phyloP scores from a whole-genome alignment of 2,329 filamentous ascomycete genomes.

The Apiospora rasikravindrae region DNA sequence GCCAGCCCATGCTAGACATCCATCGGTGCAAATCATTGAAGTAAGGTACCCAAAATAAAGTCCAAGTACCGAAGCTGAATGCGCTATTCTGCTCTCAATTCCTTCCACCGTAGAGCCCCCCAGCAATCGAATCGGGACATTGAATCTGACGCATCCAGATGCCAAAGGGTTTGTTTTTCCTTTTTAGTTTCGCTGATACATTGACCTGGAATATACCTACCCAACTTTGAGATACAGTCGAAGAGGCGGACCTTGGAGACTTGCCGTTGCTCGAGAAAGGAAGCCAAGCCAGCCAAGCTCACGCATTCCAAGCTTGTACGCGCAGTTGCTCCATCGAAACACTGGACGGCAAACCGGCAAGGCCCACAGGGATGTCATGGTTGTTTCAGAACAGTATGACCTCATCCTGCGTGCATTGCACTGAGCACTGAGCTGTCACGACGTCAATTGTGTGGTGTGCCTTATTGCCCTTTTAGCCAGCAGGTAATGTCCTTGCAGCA shows the following conservation, averaged over 20 bases:
- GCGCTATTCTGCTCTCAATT: too few species aligned
- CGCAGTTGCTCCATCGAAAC: background rate
- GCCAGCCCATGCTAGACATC: background rate
- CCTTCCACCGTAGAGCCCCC: background rate
- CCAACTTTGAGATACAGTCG: background rate
- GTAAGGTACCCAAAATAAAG: background rate
- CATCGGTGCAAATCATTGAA: background rate
- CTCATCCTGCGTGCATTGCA: constrained; percentile 1
- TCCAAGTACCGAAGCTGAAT: background rate
- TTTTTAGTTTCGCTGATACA: background rate
- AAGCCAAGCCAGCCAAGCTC: background rate
- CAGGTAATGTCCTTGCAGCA: background rate
- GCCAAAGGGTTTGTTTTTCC: background rate
- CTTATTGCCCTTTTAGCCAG: background rate
- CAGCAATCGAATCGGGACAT: background rate
- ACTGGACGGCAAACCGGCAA: constrained; percentile 17
- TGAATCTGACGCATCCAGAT: background rate
- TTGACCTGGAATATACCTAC: background rate
- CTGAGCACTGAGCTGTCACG: background rate
- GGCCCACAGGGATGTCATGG: constrained; percentile 14
- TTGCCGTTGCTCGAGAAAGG: background rate
- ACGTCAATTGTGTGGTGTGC: constrained; percentile 2
- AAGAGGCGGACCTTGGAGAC: background rate
- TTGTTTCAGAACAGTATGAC: constrained; percentile 19
- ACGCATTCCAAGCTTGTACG: constrained; percentile 3